phyloP scores from a whole-genome alignment of 768 basidiomycete species.

The Polyporus arcularius region DNA sequence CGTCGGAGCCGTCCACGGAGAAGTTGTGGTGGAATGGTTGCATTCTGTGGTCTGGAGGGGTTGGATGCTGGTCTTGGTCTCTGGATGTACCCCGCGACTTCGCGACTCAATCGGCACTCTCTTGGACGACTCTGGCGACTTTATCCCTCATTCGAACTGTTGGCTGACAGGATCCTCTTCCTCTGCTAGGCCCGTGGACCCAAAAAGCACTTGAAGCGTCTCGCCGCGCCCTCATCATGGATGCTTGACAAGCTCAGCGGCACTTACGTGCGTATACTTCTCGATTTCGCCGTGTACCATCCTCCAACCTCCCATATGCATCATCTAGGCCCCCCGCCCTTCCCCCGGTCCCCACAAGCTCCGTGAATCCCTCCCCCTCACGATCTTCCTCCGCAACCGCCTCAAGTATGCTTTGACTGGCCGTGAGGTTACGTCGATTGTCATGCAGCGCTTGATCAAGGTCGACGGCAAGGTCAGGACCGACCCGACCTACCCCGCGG shows the following conservation, averaged over 20 bases:
- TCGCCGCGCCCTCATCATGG: constrained; percentile 97
- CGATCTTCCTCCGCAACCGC: constrained; percentile 97
- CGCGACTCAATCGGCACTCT: constrained; percentile 8
- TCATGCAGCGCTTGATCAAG: constrained; percentile 96
- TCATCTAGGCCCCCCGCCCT: constrained; percentile 83
- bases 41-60: constrained; percentile 17
- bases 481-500: constrained; percentile 94
- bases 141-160: not conserved
- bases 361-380: constrained; percentile 95
- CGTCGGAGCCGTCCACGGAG: constrained; percentile 8
- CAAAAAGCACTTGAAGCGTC: constrained; percentile 98
- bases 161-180: constrained; percentile 28
- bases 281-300: not conserved
- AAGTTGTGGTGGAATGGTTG: constrained; percentile 4
- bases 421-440: constrained; percentile 93
- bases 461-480: constrained; percentile 99
- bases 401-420: constrained; percentile 98
- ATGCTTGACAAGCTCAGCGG: constrained; percentile 99
- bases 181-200: constrained; percentile 85
- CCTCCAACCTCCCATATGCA: constrained; percentile 6
- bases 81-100: constrained; percentile 31
- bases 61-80: constrained; percentile 31
- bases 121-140: constrained; percentile 10
- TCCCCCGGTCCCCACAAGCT: constrained; percentile 99
- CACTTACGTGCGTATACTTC: constrained; percentile 71